Evolutionary conservation across 192 early-diverging fungal genomes (phyloP).

Genomic region (Coemansia asiatica): DNA sequence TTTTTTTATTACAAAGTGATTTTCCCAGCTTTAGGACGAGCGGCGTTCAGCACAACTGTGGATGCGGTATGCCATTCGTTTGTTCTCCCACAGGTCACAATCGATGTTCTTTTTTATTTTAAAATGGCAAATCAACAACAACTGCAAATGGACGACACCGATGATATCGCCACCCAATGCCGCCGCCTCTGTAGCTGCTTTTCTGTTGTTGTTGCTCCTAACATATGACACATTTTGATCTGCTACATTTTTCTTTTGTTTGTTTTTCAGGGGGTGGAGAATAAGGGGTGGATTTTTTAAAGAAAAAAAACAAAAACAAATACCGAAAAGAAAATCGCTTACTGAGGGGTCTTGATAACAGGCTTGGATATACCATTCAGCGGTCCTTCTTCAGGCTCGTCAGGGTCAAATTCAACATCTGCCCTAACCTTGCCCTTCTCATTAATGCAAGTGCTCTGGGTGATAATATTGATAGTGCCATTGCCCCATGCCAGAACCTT

Average conservation of each 20-base stretch:
- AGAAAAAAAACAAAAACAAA: not conserved
- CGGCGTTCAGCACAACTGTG: not conserved
- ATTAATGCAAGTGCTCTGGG: conserved; percentile 22
- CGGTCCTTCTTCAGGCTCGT: conserved; percentile 12
- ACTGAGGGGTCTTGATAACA: not conserved
- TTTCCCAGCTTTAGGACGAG: not conserved
- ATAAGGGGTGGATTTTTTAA: not conserved
- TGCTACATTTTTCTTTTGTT: not conserved
- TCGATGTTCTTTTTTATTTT: not conserved
- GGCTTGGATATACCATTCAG: not conserved
- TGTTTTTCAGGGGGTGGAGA: not conserved
- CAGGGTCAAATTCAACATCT: conserved; percentile 46
- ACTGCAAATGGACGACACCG: not conserved
- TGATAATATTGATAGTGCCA: conserved; percentile 30
- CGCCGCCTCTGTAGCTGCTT: too few species aligned
- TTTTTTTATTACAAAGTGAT: not conserved
- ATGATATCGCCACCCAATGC: too few species aligned
- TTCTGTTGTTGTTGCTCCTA: too few species aligned
- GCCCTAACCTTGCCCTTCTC: conserved; percentile 43
- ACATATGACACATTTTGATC: not conserved
- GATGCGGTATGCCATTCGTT: not conserved
- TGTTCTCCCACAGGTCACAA: not conserved
- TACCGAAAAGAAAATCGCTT: not conserved
- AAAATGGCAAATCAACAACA: not conserved
- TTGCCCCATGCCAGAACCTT: conserved; percentile 24